Base-by-base conservation (phyloP, 129 eudicot genomes). In the Kitagawia praeruptora region DNA sequence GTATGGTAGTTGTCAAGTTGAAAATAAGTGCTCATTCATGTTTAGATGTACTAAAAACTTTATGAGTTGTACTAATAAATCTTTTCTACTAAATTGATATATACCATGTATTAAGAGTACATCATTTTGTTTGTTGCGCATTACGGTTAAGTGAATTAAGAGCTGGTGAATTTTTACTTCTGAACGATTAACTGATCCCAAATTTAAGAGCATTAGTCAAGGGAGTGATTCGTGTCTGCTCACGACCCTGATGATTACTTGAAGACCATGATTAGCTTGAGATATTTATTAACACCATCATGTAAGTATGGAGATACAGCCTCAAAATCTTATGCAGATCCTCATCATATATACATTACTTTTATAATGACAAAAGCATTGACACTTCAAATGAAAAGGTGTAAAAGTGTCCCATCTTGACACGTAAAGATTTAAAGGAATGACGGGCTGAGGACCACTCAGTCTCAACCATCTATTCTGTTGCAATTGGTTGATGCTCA, bases 391-490 rank as follows among this genome's bases (percentile, higher is more conserved):
- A 54, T 25, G 19, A 21, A 18, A 27, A 40, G 31, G 73, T 10
- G 54, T 80, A 42, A 70, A 69, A 42, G 74, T 75, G 41, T 73
- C 79, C 64, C 61, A 74, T 80, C 25, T 14, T 19, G 73, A 80
- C 73, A 74, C 61, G 73, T 80, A 69, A 74, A 54, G 74, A 74
- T 12, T 40, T 44, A 28, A 49, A 49, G 71, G 82, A 70, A 70
- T 8, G n/a, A 31, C 10, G 71, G 23, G 42, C 46, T 73, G 45
- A 73, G 82, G 82, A 80, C 77, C 82, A 80, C 78, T 54, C 31
- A 77, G 66, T 77, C 80, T 40, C 73, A 23, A 41, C 82, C 82
- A 70, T 39, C 70, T 79, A 70, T 38, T 80, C 83, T 40, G 73
- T 25, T 23, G 53, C 56, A 16, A 53, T 73, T 54, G 74, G 74